Conservation (phyloP, 768 basidiomycete species). For the Lentinula sp. region DNA sequence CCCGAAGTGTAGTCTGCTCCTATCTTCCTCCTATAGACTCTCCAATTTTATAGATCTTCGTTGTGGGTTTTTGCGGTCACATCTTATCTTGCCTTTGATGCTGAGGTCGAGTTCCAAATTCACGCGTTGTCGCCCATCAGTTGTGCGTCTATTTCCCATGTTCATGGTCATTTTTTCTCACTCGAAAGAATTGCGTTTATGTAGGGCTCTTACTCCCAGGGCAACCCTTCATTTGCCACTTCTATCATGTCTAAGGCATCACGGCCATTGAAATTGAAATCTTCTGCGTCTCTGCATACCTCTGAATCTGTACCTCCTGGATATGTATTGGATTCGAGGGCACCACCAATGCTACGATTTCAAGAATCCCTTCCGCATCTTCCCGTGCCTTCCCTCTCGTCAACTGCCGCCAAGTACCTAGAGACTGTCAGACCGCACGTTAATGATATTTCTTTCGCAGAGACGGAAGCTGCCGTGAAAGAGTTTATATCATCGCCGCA, state of each 20-base stretch:
- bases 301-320: slow-evolving; percentile 34
- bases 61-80: background rate
- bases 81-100: background rate
- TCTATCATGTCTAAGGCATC: background rate
- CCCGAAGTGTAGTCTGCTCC: background rate
- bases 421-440: slow-evolving; percentile 78
- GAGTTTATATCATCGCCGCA: slow-evolving; percentile 67
- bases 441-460: slow-evolving; percentile 51
- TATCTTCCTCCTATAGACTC: background rate
- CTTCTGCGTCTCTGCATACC: slow-evolving; percentile 6
- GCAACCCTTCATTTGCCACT: background rate
- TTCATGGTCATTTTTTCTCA: background rate
- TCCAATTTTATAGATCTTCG: background rate
- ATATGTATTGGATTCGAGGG: slow-evolving; percentile 49
- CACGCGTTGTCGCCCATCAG: background rate
- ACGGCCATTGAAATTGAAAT: slow-evolving; percentile 6
- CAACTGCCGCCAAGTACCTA: slow-evolving; percentile 86
- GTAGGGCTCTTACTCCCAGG: background rate
- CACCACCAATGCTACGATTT: slow-evolving; percentile 65
- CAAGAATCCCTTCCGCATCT: slow-evolving; percentile 69
- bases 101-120: background rate
- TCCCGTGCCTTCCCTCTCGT: slow-evolving; percentile 79
- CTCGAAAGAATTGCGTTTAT: background rate
- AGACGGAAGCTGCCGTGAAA: slow-evolving; percentile 53
- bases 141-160: slow-evolving; percentile 3